Conservation (phyloP, 2,329 filamentous ascomycete genomes). For the Fusarium equiseti region DNA sequence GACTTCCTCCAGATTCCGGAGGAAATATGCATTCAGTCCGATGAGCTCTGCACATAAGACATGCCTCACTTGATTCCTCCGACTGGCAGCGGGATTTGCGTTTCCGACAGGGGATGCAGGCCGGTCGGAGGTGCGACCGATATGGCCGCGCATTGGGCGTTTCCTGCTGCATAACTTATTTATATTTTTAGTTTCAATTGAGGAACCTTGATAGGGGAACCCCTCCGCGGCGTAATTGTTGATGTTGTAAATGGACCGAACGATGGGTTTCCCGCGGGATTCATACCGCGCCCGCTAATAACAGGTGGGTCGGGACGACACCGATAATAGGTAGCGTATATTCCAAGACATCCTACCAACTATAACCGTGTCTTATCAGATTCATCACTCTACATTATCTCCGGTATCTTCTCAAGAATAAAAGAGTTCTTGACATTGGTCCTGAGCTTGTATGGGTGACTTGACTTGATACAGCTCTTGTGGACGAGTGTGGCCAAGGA, state of each 20-base stretch:
- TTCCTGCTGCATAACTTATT: constrained; percentile 3
- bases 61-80: constrained; percentile 62
- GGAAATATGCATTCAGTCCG: constrained; percentile 69
- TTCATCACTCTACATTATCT: no score
- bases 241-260: background rate
- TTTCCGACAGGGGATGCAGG: constrained; percentile 69
- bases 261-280: background rate
- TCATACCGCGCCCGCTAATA: background rate
- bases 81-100: constrained; percentile 73
- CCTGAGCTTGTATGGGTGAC: no score
- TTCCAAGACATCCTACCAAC: background rate
- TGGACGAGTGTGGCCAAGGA: background rate
- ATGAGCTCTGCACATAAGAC: constrained; percentile 69
- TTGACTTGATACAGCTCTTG: background rate
- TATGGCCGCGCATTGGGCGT: constrained; percentile 60
- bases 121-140: constrained; percentile 70
- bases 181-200: background rate
- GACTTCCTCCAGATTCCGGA: constrained; percentile 45
- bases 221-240: background rate
- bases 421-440: no score
- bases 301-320: background rate
- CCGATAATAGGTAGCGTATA: background rate
- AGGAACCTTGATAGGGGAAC: background rate
- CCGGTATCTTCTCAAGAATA: no score
- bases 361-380: background rate